A percentile compares a stretch with the other conserved stretches of the same genome.
phyloP scores from a whole-genome alignment of 2,329 filamentous ascomycete genomes.

The Boeremia exigua region DNA sequence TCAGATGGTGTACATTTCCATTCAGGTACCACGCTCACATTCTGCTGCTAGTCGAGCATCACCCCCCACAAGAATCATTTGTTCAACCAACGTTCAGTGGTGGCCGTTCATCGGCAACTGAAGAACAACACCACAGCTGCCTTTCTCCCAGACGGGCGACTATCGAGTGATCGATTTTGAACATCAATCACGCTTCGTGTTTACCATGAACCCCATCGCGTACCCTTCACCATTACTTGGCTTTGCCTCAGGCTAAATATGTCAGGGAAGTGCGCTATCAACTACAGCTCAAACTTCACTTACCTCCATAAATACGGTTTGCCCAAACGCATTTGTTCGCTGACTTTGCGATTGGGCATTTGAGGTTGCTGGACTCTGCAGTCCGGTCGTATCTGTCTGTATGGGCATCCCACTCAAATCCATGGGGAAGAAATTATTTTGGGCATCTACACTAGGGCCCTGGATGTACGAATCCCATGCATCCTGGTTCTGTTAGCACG shows the following conservation, averaged over 20 bases:
- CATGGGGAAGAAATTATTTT: slow-evolving; percentile 54
- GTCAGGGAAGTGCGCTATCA: background rate
- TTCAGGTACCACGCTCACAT: no score
- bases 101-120: no score
- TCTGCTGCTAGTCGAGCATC: no score
- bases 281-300: slow-evolving; percentile 19
- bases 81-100: no score
- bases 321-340: slow-evolving; percentile 38
- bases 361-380: slow-evolving; percentile 24
- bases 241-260: slow-evolving; percentile 36
- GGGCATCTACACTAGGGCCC: slow-evolving; percentile 56
- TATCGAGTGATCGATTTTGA: background rate
- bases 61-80: no score
- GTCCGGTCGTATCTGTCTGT: slow-evolving; percentile 36
- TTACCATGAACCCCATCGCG: slow-evolving; percentile 39
- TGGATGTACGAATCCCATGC: slow-evolving; percentile 75
- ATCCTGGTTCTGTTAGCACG: slow-evolving; percentile 47
- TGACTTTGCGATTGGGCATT: slow-evolving; percentile 29
- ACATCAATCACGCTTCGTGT: slow-evolving; percentile 9
- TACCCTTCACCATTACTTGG: slow-evolving; percentile 33
- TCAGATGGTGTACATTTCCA: no score
- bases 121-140: no score
- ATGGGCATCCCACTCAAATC: slow-evolving; percentile 45
- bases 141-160: no score
- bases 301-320: slow-evolving; percentile 50